These are phyloP conservation scores for Globisporangium acanthophoron DNA, from an alignment of 352 stramenopile species.

Conservation along the genomic window DNA sequence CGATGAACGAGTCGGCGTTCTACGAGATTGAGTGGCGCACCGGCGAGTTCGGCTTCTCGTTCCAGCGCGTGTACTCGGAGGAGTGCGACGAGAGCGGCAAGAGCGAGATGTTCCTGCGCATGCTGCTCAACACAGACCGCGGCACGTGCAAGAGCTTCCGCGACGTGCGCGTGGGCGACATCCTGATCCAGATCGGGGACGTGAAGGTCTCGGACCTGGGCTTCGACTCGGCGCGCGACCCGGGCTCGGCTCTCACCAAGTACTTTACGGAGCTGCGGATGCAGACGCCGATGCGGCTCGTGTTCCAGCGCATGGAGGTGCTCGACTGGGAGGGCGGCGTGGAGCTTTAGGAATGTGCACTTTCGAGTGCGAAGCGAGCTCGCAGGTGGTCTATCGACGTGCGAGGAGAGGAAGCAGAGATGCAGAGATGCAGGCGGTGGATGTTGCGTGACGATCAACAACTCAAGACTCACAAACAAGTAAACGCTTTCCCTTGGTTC, in stretches of 20 bases:
- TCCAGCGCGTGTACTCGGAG: conserved; percentile 62
- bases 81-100: conserved; percentile 35
- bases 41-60: conserved; percentile 70
- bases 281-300: conserved; percentile 51
- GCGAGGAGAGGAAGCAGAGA: not conserved
- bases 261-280: conserved; percentile 56
- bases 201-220: conserved; percentile 58
- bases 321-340: conserved; percentile 72
- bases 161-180: conserved; percentile 54
- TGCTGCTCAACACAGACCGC: conserved; percentile 72
- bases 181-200: conserved; percentile 57
- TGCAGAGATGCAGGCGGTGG: not conserved
- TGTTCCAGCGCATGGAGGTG: conserved; percentile 62
- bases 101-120: conserved; percentile 51
- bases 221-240: conserved; percentile 27
- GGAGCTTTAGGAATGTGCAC: conserved; percentile 31
- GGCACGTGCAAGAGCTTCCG: conserved; percentile 59
- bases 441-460: not conserved
- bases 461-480: not conserved
- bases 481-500: too few relatives aligned
- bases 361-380: too few relatives aligned
- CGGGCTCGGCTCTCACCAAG: conserved; percentile 51
- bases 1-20: conserved; percentile 41
- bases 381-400: too few relatives aligned
- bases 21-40: conserved; percentile 59